Evolutionary conservation across 2,329 filamentous ascomycete genomes (phyloP).

Genomic region (Aspergillus awamori): DNA sequence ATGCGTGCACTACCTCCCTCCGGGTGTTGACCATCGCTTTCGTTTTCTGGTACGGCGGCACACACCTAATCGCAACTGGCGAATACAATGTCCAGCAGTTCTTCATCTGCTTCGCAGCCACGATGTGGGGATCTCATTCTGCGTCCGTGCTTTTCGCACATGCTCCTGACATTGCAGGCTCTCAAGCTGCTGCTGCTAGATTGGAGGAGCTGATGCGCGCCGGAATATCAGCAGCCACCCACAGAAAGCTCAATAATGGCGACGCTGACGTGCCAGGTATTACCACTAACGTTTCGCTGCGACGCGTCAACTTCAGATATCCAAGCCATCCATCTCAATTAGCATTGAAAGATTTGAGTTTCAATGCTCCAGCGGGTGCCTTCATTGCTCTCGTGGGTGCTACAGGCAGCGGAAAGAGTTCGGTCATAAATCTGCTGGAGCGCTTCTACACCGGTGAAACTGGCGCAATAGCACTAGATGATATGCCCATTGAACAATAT

Average conservation of each 20-base stretch:
- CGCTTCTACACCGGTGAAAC: conserved; percentile 66
- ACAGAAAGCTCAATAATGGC: not conserved
- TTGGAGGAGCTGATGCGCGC: conserved; percentile 4
- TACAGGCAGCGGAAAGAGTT: conserved; percentile 64
- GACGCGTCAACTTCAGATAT: conserved; percentile 11
- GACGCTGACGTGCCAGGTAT: not conserved
- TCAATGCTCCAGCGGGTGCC: conserved; percentile 40
- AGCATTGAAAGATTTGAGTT: conserved; percentile 7
- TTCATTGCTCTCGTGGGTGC: conserved; percentile 58
- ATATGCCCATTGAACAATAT: conserved; percentile 1
- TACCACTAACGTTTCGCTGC: conserved; percentile 2
- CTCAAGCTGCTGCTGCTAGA: conserved; percentile 5
- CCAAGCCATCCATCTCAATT: not conserved
- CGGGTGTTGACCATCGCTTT: conserved; percentile 38
- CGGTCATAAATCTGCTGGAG: conserved; percentile 62
- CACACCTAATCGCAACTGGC: conserved; percentile 51
- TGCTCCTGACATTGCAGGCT: conserved; percentile 16
- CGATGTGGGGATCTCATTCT: conserved; percentile 40
- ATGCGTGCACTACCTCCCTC: conserved; percentile 27
- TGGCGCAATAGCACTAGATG: conserved; percentile 10
- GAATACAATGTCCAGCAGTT: conserved; percentile 47
- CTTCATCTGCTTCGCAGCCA: conserved; percentile 50
- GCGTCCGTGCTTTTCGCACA: conserved; percentile 23
- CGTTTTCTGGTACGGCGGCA: conserved; percentile 67
- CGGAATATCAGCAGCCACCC: too few relatives aligned